These are phyloP conservation scores for Trichoderma reesei DNA, from an alignment of 495 filamentous ascomycete genomes.

Conservation along the genomic window DNA sequence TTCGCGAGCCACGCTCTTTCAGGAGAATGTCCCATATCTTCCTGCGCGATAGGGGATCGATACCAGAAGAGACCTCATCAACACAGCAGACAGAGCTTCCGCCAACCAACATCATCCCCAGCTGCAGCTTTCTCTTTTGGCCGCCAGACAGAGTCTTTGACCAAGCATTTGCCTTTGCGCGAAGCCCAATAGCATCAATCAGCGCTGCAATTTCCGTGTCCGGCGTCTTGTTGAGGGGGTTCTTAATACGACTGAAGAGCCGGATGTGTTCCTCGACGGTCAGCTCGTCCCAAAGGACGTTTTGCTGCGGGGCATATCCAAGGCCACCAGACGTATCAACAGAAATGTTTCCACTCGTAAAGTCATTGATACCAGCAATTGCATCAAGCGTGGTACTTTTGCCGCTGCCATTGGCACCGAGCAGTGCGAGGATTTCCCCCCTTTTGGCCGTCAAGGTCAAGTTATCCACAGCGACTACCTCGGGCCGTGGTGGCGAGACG, in stretches of 20 bases:
- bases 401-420: constrained; percentile 67
- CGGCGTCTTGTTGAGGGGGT: constrained; percentile 21
- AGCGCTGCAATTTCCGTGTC: constrained; percentile 20
- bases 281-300: constrained; percentile 64
- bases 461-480: constrained; percentile 52
- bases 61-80: constrained; percentile 67
- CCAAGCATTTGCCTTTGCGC: constrained; percentile 45
- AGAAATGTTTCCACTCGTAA: constrained; percentile 50
- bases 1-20: constrained; percentile 56
- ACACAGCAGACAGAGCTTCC: constrained; percentile 66
- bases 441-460: constrained; percentile 48
- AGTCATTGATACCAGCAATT: constrained; percentile 54
- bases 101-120: constrained; percentile 74
- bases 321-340: constrained; percentile 33
- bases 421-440: constrained; percentile 58
- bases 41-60: constrained; percentile 62
- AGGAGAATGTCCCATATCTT: constrained; percentile 78
- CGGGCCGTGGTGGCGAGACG: constrained; percentile 28
- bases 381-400: constrained; percentile 69
- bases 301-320: constrained; percentile 63
- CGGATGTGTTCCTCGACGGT: constrained; percentile 60
- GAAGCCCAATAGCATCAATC: constrained; percentile 54
- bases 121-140: constrained; percentile 69
- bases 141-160: constrained; percentile 59
- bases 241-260: constrained; percentile 61